These are phyloP conservation scores for Astrephomene gubernaculifera DNA, from an alignment of 139 green algal species.

Conservation along the genomic window DNA sequence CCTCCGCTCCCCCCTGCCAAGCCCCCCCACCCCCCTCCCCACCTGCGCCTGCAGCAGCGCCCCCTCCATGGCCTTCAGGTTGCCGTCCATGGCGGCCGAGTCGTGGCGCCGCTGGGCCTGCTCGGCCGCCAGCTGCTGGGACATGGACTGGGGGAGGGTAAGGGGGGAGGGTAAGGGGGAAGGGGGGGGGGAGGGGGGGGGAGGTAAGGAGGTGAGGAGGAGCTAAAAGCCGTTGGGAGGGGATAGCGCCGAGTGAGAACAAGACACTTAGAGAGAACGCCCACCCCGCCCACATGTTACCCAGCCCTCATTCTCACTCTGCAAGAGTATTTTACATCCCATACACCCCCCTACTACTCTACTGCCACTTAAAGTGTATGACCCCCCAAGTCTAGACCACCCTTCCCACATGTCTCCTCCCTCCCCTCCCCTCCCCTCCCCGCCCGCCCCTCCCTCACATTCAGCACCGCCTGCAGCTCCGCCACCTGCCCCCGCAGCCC, in stretches of 20 bases:
- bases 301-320: no score
- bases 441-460: not conserved
- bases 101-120: conserved; percentile 31
- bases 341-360: no score
- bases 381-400: not conserved
- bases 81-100: conserved; percentile 48
- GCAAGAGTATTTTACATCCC: no score
- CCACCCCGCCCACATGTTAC: no score
- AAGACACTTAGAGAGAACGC: no score
- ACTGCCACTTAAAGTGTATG: not conserved
- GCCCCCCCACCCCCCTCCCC: not conserved
- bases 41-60: conserved; percentile 47
- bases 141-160: conserved; percentile 12
- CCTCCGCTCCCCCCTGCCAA: not conserved
- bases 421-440: not conserved
- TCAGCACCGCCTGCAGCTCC: conserved; percentile 44
- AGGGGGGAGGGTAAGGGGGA: not conserved
- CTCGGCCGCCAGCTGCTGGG: conserved; percentile 44
- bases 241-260: no score
- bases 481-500: conserved; percentile 46
- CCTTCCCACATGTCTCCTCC: no score
- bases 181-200: not conserved
- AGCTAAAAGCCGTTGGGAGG: no score
- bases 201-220: no score
- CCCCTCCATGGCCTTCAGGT: conserved; percentile 50